Evolutionary conservation across 257 asterid genomes (phyloP), one percentile per base, ranked within the genome.

Genomic region (Solanum tarapatanum): DNA sequence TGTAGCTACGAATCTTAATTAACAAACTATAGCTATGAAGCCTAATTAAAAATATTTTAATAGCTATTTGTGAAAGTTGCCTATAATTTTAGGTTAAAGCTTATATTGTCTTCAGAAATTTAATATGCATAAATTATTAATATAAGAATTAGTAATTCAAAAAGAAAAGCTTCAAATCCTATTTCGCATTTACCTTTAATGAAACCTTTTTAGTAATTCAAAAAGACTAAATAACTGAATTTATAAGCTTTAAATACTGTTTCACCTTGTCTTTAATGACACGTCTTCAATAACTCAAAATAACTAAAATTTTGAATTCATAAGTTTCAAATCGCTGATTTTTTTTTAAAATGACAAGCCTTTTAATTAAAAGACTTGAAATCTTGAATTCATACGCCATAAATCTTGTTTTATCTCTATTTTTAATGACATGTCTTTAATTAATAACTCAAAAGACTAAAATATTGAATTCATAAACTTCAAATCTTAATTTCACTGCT

Each of bases 311-410:
- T 62, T 9, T 23, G 24, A 62, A n/a, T 62, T 62, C 7, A 62
- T 62, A 62, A 9, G 28, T 0, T n/a, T 62, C 14, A n/a, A 23
- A 17, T 16, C 1, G 0, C 0, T 51, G 0, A 1, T 45, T 55
- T 17, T 55, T 55, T 0, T 1, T 2, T 1, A 2, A 2, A 39
- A 2, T 55, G 64, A 55, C 10, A 55, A 2, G 0, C 1, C 10
- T 55, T 55, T 55, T 17, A 55, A 2, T 7, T 55, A 6, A 55
- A 17, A 55, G 9, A 7, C n/a, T 17, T 55, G 0, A 55, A 55
- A 55, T 55, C 0, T 0, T 17, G 8, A 55, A 55, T 55, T 55
- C 64, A 6, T 55, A 55, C 4, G 2, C 64, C 8, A 17, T 55
- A 55, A 55, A 55, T 55, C 10, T 17, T 55, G 1, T 55, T 55